These are phyloP conservation scores for Naganishia kalamii DNA, from an alignment of 768 basidiomycete species.

Conservation along the genomic window DNA sequence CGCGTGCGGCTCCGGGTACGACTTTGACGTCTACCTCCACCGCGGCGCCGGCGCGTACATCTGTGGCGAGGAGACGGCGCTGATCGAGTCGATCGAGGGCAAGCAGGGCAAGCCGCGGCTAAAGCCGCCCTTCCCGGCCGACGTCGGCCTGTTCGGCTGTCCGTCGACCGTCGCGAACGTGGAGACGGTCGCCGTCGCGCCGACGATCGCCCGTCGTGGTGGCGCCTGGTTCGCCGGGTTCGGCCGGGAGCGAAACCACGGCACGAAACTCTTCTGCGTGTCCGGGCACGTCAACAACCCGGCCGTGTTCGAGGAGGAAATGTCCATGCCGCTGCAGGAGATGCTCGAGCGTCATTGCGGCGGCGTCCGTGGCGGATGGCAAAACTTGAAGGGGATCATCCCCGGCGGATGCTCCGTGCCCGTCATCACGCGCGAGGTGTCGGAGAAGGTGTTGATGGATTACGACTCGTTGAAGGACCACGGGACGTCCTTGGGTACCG, in stretches of 20 bases:
- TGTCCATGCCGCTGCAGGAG: constrained; percentile 92
- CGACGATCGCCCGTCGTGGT: constrained; percentile 88
- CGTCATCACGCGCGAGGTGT: constrained; percentile 73
- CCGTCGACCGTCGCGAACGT: constrained; percentile 97
- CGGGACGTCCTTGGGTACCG: constrained; percentile 92
- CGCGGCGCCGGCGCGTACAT: constrained; percentile 98
- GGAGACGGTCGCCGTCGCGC: constrained; percentile 95
- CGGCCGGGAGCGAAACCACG: constrained; percentile 84
- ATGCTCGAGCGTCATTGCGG: constrained; percentile 95
- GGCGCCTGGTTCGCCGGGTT: constrained; percentile 85
- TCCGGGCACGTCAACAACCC: constrained; percentile 98
- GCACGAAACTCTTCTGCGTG: constrained; percentile 95
- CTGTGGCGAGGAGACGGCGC: constrained; percentile 95
- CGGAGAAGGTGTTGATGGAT: constrained; percentile 94
- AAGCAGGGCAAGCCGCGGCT: constrained; percentile 97
- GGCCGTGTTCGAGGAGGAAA: constrained; percentile 96
- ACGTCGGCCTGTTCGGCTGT: constrained; percentile 94
- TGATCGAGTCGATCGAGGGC: constrained; percentile 94
- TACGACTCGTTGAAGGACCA: constrained; percentile 95
- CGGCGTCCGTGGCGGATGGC: constrained; percentile 89
- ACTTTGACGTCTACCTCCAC: constrained; percentile 98
- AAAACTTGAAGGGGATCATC: constrained; percentile 92
- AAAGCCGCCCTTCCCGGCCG: constrained; percentile 98
- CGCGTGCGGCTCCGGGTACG: constrained; percentile 83
- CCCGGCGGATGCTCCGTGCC: constrained; percentile 94